phyloP scores from a whole-genome alignment of 2,329 filamentous ascomycete genomes.

The Ascosphaera apis region DNA sequence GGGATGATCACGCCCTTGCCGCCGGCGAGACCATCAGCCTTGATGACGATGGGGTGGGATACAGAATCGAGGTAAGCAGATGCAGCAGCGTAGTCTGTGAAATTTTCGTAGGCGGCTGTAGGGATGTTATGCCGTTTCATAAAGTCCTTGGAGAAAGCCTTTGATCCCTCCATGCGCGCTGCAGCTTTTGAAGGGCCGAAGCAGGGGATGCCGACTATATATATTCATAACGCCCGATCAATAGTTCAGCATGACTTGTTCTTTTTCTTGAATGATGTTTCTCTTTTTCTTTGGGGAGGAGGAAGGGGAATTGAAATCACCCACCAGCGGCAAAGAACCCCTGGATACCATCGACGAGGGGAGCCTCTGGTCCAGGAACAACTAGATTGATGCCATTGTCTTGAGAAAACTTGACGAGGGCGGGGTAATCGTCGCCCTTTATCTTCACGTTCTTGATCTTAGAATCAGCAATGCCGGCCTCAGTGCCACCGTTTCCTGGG shows the following conservation, averaged over 20 bases:
- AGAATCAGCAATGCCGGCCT: slow-evolving; percentile 24
- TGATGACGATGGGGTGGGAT: slow-evolving; percentile 64
- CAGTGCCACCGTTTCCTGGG: slow-evolving; percentile 73
- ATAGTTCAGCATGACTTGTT: too few relatives aligned
- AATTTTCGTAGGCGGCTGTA: slow-evolving; percentile 79
- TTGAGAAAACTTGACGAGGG: slow-evolving; percentile 51
- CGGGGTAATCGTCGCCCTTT: slow-evolving; percentile 52
- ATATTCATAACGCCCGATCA: slow-evolving; percentile 1
- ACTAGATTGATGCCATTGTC: slow-evolving; percentile 57
- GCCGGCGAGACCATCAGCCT: slow-evolving; percentile 74
- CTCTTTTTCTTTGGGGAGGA: too few relatives aligned
- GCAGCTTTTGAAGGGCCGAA: slow-evolving; percentile 74
- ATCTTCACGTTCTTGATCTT: slow-evolving; percentile 56
- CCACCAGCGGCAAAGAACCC: slow-evolving; percentile 47
- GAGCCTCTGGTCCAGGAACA: slow-evolving; percentile 75
- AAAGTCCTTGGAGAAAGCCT: slow-evolving; percentile 94
- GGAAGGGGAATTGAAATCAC: slow-evolving; percentile 4
- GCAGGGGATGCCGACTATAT: slow-evolving; percentile 43
- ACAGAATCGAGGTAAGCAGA: slow-evolving; percentile 49
- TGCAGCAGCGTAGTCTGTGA: slow-evolving; percentile 52
- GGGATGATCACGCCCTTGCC: slow-evolving; percentile 93
- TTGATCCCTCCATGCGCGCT: slow-evolving; percentile 82
- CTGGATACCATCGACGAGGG: slow-evolving; percentile 78
- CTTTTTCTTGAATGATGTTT: too few relatives aligned
- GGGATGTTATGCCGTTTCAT: slow-evolving; percentile 82